Evolutionary conservation across 805 yeast species (phyloP).

Genomic region (Kuraishia borneana): DNA sequence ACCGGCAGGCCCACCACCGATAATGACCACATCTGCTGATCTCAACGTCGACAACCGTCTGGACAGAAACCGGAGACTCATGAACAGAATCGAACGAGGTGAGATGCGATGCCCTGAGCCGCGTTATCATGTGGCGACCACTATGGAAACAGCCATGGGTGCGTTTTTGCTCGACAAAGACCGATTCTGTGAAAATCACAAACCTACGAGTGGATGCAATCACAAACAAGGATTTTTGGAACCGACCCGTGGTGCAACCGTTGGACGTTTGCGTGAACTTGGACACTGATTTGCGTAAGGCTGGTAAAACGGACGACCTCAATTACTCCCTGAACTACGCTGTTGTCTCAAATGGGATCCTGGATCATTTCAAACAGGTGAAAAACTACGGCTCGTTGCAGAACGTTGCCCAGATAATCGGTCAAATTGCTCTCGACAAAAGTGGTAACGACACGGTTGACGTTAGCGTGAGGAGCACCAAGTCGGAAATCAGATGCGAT

Average conservation of each 20-base stretch:
- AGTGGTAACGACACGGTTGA: constrained; percentile 2
- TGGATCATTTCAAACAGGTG: neutral
- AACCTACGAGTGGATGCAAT: constrained; percentile 51
- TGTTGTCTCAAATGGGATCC: constrained; percentile 37
- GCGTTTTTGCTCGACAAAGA: too few relatives aligned
- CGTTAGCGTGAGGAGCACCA: constrained; percentile 30
- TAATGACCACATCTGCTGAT: constrained; percentile 62
- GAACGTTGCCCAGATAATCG: constrained; percentile 27
- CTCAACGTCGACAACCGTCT: too few relatives aligned
- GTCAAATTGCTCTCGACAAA: constrained; percentile 3
- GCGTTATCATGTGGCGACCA: too few relatives aligned
- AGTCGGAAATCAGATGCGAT: constrained; percentile 50
- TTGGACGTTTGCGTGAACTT: constrained; percentile 47
- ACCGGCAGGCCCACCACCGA: constrained; percentile 98
- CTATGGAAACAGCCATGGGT: too few relatives aligned
- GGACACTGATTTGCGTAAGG: constrained; percentile 55
- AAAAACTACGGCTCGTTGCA: constrained; percentile 21
- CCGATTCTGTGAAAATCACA: constrained; percentile 36
- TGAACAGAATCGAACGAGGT: too few relatives aligned
- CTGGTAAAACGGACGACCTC: constrained; percentile 77
- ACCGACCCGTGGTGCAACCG: constrained; percentile 55
- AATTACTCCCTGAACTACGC: constrained; percentile 83
- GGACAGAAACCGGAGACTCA: too few relatives aligned
- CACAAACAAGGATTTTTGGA: constrained; percentile 71
- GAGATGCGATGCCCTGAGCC: too few relatives aligned